Conservation (phyloP, 805 yeast species). For the Teunomyces tritomae region DNA sequence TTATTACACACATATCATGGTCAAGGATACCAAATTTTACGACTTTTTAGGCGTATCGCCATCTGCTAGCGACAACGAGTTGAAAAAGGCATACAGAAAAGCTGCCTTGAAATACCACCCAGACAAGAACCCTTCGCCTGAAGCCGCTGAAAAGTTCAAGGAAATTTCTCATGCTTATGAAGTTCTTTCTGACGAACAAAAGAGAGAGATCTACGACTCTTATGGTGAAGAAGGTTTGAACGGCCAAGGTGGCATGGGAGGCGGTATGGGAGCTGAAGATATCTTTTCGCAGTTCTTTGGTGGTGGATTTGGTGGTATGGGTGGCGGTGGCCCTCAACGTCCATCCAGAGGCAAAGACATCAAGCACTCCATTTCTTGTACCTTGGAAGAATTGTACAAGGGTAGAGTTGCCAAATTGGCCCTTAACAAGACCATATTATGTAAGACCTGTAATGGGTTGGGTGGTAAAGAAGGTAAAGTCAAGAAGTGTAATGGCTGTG, state of each 20-base stretch:
- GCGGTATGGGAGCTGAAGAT: constrained; percentile 66
- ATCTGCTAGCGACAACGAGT: constrained; percentile 64
- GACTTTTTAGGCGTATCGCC: constrained; percentile 72
- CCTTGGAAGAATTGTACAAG: constrained; percentile 89
- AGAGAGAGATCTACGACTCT: constrained; percentile 84
- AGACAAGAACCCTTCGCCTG: constrained; percentile 79
- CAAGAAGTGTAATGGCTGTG: constrained; percentile 81
- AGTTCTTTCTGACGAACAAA: constrained; percentile 80
- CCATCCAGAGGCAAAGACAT: constrained; percentile 90
- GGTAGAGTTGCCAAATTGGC: constrained; percentile 95
- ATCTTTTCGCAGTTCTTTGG: constrained; percentile 80
- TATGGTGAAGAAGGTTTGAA: constrained; percentile 91
- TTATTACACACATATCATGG: constrained; percentile 42
- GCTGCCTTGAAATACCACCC: constrained; percentile 82
- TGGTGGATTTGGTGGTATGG: constrained; percentile 56
- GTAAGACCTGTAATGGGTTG: constrained; percentile 86
- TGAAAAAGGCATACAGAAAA: constrained; percentile 80
- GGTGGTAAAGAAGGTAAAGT: constrained; percentile 95
- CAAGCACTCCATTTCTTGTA: constrained; percentile 79
- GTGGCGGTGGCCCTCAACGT: constrained; percentile 62
- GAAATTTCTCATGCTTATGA: constrained; percentile 88
- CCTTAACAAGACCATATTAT: constrained; percentile 83
- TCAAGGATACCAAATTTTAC: constrained; percentile 74
- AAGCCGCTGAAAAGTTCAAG: constrained; percentile 94
- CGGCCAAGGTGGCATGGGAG: constrained; percentile 68